These are phyloP conservation scores for Stellera chamaejasme DNA, from an alignment of 345 rosid species.

Conservation along the genomic window DNA sequence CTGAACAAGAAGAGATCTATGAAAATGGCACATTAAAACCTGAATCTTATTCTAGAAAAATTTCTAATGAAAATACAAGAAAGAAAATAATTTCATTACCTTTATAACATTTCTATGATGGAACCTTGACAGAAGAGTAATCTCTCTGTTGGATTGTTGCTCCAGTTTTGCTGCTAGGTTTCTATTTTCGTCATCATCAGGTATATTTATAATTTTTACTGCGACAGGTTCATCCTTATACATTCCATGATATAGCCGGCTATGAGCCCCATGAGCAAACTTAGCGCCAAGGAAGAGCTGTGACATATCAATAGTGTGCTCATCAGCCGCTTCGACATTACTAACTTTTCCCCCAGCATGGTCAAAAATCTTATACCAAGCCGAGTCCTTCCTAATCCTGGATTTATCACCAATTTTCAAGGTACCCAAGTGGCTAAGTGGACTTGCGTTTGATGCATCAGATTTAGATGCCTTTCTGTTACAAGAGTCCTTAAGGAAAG, in stretches of 20 bases:
- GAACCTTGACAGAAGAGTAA: slow-evolving; percentile 54
- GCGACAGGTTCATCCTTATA: slow-evolving; percentile 75
- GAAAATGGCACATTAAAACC: no score
- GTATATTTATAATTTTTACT: slow-evolving; percentile 51
- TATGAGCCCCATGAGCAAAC: slow-evolving; percentile 68
- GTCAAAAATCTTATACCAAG: slow-evolving; percentile 64
- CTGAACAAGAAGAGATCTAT: not conserved
- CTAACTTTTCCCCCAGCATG: slow-evolving; percentile 48
- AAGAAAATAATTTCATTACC: slow-evolving; percentile 27
- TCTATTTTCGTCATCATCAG: slow-evolving; percentile 52
- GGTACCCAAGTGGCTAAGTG: slow-evolving; percentile 39
- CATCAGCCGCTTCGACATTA: slow-evolving; percentile 50
- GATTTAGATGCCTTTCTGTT: slow-evolving; percentile 18
- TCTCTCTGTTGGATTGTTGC: slow-evolving; percentile 67
- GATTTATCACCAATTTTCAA: slow-evolving; percentile 35
- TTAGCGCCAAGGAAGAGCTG: slow-evolving; percentile 51
- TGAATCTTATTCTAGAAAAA: slow-evolving; percentile 1
- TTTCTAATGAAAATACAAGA: not conserved
- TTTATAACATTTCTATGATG: slow-evolving; percentile 61
- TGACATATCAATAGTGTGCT: slow-evolving; percentile 44
- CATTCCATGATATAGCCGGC: slow-evolving; percentile 66
- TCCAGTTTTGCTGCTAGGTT: slow-evolving; percentile 45
- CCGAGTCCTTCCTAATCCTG: slow-evolving; percentile 43
- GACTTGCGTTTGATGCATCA: slow-evolving; percentile 28
- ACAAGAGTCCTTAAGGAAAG: slow-evolving; percentile 20